These are phyloP conservation scores for Yamadazyma triangularis DNA, from an alignment of 1,139 yeast genomes.

Conservation along the genomic window DNA sequence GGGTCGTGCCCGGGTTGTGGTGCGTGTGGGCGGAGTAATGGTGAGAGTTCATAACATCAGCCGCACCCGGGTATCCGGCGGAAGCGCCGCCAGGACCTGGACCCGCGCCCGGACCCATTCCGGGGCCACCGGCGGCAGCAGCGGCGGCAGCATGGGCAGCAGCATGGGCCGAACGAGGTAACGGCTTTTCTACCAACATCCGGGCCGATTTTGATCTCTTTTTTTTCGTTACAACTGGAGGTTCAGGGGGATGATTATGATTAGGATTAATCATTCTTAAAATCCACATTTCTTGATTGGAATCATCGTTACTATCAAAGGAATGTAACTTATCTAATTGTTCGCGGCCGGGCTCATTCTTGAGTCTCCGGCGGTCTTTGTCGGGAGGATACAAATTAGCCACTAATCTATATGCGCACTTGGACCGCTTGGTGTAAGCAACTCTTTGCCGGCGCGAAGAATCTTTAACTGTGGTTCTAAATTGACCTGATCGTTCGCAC, in stretches of 20 bases:
- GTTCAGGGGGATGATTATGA: slow-evolving; percentile 47
- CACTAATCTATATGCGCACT: slow-evolving; percentile 46
- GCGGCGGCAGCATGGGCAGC: slow-evolving; percentile 11
- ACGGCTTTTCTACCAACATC: slow-evolving; percentile 45
- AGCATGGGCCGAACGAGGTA: too few species aligned
- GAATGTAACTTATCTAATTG: too few species aligned
- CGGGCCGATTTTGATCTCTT: slow-evolving; percentile 38
- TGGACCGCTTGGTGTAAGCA: slow-evolving; percentile 48
- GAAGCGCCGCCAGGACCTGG: too few species aligned
- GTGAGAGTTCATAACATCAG: slow-evolving; percentile 5
- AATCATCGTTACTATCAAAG: slow-evolving; percentile 12
- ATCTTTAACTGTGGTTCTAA: slow-evolving; percentile 48
- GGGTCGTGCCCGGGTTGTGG: too few species aligned
- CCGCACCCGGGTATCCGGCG: too few species aligned
- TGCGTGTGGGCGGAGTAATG: slow-evolving; percentile 4
- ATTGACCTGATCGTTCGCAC: slow-evolving; percentile 46
- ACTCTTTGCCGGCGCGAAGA: slow-evolving; percentile 45
- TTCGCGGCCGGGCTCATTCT: slow-evolving; percentile 10
- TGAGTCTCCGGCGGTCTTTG: slow-evolving; percentile 22
- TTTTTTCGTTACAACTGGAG: slow-evolving; percentile 27
- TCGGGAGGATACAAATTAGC: slow-evolving; percentile 46
- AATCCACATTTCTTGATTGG: slow-evolving; percentile 41
- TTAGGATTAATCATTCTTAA: slow-evolving; percentile 47
- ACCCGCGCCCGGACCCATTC: too few species aligned
- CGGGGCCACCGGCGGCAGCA: slow-evolving; percentile 9